These are phyloP conservation scores for Grosmannia serpens DNA, from an alignment of 2,329 filamentous ascomycete genomes.

Conservation along the genomic window DNA sequence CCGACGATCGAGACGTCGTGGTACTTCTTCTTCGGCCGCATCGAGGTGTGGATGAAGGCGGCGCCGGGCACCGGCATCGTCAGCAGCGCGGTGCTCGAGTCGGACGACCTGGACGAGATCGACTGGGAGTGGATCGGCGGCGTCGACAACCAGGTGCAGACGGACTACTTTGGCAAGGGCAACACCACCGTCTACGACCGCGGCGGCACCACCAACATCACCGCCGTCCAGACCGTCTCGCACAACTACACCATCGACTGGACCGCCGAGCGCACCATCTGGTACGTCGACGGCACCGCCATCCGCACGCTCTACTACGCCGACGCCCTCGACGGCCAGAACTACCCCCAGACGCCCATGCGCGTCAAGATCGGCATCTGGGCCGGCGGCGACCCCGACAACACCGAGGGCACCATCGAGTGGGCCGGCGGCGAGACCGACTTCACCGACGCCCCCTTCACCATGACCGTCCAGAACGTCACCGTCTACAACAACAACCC, in stretches of 20 bases:
- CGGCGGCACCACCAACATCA: constrained; percentile 32
- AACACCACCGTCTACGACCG: constrained; percentile 58
- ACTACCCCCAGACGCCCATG: constrained; percentile 49
- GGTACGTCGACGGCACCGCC: constrained; percentile 43
- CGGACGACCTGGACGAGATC: constrained; percentile 40
- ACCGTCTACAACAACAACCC: constrained; percentile 8
- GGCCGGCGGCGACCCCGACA: constrained; percentile 19
- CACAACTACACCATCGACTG: constrained; percentile 49
- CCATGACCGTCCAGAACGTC: constrained; percentile 9
- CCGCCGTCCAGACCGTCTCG: constrained; percentile 30
- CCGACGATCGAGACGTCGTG: constrained; percentile 32
- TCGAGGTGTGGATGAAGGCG: constrained; percentile 34
- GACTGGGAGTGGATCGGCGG: constrained; percentile 72
- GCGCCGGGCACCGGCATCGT: constrained; percentile 37
- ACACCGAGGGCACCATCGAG: constrained; percentile 6
- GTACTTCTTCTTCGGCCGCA: constrained; percentile 42
- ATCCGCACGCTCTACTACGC: constrained; percentile 37
- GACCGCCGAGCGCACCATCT: constrained; percentile 38
- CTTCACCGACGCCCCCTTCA: constrained; percentile 6
- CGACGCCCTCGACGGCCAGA: constrained; percentile 29
- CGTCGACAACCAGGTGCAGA: constrained; percentile 63
- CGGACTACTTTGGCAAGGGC: constrained; percentile 75
- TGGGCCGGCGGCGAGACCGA: constrained; percentile 11
- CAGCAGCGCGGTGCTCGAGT: constrained; percentile 36
- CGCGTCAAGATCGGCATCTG: constrained; percentile 35